phyloP scores from a whole-genome alignment of 306 rosid genomes.

The Dicorynia guianensis region DNA sequence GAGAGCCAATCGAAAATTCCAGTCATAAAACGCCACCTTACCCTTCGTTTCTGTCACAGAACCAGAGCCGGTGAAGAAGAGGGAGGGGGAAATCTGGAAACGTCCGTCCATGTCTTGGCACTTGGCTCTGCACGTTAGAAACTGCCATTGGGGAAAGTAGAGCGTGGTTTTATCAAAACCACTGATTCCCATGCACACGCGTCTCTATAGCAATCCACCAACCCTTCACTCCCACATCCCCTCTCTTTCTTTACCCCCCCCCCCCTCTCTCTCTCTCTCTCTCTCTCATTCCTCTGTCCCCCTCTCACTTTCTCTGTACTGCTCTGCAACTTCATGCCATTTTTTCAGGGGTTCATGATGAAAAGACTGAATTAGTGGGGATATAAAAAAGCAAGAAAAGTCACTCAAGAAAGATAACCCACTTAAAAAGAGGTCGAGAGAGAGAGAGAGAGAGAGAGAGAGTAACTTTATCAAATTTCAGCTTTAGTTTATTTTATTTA shows the following conservation, averaged over 20 bases:
- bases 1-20: conserved; percentile 43
- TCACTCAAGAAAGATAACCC: conserved; percentile 40
- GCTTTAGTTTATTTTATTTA: not conserved
- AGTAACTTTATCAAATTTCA: conserved; percentile 35
- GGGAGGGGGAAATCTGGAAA: not conserved
- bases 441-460: conserved; percentile 3
- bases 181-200: conserved; percentile 55
- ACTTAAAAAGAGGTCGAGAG: conserved; percentile 27
- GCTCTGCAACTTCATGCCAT: conserved; percentile 51
- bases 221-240: conserved; percentile 27
- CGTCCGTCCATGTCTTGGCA: not conserved
- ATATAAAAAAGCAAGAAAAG: conserved; percentile 29
- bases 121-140: not conserved
- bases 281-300: conserved; percentile 27
- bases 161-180: conserved; percentile 52
- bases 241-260: too few species aligned
- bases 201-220: conserved; percentile 53
- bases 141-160: conserved; percentile 33
- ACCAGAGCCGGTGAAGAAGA: not conserved
- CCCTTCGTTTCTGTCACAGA: conserved; percentile 8
- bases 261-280: not conserved
- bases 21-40: conserved; percentile 34
- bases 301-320: conserved; percentile 30
- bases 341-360: conserved; percentile 52
- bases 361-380: conserved; percentile 52